phyloP scores from a whole-genome alignment of 2,329 filamentous ascomycete genomes.

The Didymella arachidicola region DNA sequence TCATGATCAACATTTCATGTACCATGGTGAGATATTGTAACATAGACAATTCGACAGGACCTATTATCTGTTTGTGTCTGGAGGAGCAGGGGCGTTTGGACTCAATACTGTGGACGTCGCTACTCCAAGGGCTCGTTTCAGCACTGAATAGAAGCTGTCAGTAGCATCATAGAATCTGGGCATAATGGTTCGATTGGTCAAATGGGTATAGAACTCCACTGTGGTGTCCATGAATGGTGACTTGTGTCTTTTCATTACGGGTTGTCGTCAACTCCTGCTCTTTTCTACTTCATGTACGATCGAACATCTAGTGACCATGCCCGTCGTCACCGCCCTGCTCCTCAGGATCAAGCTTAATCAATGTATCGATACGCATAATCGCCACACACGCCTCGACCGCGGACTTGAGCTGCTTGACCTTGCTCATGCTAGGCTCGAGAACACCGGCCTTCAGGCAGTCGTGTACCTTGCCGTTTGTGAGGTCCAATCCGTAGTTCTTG shows the following conservation, averaged over 20 bases:
- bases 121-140: neutral
- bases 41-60: too few relatives aligned
- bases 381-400: conserved; percentile 98
- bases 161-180: neutral
- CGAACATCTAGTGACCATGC: conserved; percentile 72
- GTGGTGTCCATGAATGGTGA: conserved; percentile 22
- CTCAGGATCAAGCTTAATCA: conserved; percentile 98
- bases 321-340: conserved; percentile 79
- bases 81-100: too few relatives aligned
- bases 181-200: conserved; percentile 5
- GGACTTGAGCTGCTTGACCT: conserved; percentile 97
- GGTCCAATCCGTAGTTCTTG: conserved; percentile 96
- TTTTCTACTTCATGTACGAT: conserved; percentile 13
- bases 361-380: conserved; percentile 98
- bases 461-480: conserved; percentile 86
- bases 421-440: conserved; percentile 96
- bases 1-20: too few relatives aligned
- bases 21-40: too few relatives aligned
- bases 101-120: neutral
- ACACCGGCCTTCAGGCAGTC: conserved; percentile 96
- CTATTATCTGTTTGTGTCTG: neutral
- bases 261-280: conserved; percentile 17
- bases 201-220: conserved; percentile 22
- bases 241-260: conserved; percentile 23
- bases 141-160: neutral